phyloP scores from a whole-genome alignment of 2,329 filamentous ascomycete species.

The Seiridium cupressi region DNA sequence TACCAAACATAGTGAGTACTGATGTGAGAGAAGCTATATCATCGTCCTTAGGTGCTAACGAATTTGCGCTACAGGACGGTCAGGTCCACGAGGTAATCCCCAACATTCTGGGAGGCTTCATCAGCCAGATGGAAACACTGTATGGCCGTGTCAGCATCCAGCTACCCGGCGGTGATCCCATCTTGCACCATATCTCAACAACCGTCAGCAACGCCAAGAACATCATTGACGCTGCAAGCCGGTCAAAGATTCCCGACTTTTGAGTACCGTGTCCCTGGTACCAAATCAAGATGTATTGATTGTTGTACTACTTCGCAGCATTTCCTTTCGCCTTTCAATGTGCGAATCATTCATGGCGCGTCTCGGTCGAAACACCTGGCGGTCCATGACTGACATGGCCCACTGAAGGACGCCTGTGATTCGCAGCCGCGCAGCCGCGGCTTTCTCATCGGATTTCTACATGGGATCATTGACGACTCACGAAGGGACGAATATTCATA shows the following conservation, averaged over 20 bases:
- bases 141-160: slow-evolving; percentile 48
- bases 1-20: slow-evolving; percentile 49
- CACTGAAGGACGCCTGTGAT: background rate
- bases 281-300: background rate
- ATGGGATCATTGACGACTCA: background rate
- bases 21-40: background rate
- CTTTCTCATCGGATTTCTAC: background rate
- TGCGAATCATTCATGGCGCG: background rate
- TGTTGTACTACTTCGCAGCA: background rate
- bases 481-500: slow-evolving; percentile 2
- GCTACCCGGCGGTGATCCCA: slow-evolving; percentile 41
- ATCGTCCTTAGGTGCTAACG: background rate
- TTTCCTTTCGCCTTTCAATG: background rate
- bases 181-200: slow-evolving; percentile 45
- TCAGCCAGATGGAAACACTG: slow-evolving; percentile 50
- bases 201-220: slow-evolving; percentile 35
- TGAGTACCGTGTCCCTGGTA: slow-evolving; percentile 8
- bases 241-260: slow-evolving; percentile 16
- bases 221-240: slow-evolving; percentile 21
- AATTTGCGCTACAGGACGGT: slow-evolving; percentile 1
- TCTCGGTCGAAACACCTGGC: background rate
- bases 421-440: background rate
- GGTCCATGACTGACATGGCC: background rate
- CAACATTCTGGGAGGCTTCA: slow-evolving; percentile 54
- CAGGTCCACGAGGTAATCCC: slow-evolving; percentile 55